These are phyloP conservation scores for Stemphylium vesicarium DNA, from an alignment of 2,329 filamentous ascomycete genomes.

Conservation along the genomic window DNA sequence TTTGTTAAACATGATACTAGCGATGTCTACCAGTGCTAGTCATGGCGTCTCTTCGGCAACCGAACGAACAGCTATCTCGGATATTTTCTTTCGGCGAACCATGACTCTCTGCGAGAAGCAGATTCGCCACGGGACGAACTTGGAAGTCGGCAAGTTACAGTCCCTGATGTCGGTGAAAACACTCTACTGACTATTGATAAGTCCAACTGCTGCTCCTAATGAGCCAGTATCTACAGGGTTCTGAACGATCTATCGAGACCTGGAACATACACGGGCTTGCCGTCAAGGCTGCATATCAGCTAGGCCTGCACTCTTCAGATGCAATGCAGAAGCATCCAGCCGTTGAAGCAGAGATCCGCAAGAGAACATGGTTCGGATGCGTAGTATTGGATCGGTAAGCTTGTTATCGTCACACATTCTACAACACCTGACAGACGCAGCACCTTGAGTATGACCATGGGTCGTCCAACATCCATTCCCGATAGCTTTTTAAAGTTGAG, in stretches of 20 bases:
- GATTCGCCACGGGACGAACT: conserved; percentile 50
- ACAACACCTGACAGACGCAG: conserved; percentile 25
- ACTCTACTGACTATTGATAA: not conserved
- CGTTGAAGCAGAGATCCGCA: conserved; percentile 56
- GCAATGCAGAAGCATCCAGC: conserved; percentile 47
- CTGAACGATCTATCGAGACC: conserved; percentile 59
- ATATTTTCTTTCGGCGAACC: conserved; percentile 56
- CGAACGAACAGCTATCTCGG: conserved; percentile 50
- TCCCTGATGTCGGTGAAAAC: too few species aligned
- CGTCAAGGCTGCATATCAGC: conserved; percentile 58
- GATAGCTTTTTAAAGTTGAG: conserved; percentile 53
- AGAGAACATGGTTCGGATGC: conserved; percentile 59
- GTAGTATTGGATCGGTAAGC: conserved; percentile 55
- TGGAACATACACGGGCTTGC: conserved; percentile 63
- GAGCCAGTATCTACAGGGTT: conserved; percentile 62
- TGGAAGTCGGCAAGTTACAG: conserved; percentile 51
- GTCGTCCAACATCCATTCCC: conserved; percentile 56
- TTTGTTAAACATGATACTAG: conserved; percentile 58
- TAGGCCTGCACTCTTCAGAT: conserved; percentile 59
- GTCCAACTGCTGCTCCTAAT: conserved; percentile 48
- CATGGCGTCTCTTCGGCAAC: conserved; percentile 38
- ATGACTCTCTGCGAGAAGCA: conserved; percentile 53
- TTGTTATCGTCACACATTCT: not conserved
- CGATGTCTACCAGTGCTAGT: conserved; percentile 53
- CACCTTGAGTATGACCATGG: conserved; percentile 60